phyloP scores from a whole-genome alignment of 129 eudicot species.

The Chrysanthemum makinoi region DNA sequence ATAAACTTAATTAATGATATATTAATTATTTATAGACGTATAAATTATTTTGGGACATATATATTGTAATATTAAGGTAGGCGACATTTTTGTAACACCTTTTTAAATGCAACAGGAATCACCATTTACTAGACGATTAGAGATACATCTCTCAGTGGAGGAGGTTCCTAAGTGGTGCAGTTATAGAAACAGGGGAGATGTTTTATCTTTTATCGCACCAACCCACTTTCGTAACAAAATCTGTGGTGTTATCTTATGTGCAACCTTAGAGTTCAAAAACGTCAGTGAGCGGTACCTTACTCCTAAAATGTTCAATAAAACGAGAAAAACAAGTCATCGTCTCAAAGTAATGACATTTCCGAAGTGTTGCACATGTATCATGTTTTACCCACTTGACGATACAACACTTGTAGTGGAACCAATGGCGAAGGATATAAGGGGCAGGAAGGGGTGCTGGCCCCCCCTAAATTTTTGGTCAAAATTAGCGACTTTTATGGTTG shows the following conservation, averaged over 20 bases:
- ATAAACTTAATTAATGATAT: too few relatives aligned
- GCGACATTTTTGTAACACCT: not conserved
- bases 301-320: too few relatives aligned
- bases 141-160: not conserved
- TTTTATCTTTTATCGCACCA: conserved; percentile 7
- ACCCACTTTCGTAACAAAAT: not conserved
- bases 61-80: not conserved
- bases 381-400: conserved; percentile 10
- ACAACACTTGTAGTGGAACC: conserved; percentile 9
- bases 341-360: too few relatives aligned
- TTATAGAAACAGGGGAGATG: not conserved
- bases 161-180: not conserved
- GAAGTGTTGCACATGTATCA: not conserved
- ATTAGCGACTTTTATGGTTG: too few relatives aligned
- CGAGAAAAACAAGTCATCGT: too few relatives aligned
- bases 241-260: not conserved
- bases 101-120: conserved; percentile 16
- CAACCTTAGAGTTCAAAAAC: not conserved
- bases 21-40: too few relatives aligned
- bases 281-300: too few relatives aligned
- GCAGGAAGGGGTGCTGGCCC: too few relatives aligned
- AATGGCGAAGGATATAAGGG: too few relatives aligned
- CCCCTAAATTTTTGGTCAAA: too few relatives aligned
- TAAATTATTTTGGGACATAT: too few relatives aligned
- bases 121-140: not conserved